phyloP scores from a whole-genome alignment of 2,329 filamentous ascomycete species.

The Talaromyces funiculosus region DNA sequence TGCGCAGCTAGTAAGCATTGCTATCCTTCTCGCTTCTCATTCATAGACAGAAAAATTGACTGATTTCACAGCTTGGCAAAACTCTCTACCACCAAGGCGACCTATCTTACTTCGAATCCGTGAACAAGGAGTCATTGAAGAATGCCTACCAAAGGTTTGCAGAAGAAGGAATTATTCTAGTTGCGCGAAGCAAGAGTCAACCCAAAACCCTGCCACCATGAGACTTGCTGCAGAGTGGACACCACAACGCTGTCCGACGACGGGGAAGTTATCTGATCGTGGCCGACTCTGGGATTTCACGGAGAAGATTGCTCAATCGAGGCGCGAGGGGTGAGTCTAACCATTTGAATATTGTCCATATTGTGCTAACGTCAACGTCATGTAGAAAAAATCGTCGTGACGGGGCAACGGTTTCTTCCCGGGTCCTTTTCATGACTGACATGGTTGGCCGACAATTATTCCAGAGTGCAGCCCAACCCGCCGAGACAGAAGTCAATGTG shows the following conservation, averaged over 20 bases:
- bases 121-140: constrained; percentile 95
- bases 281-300: constrained; percentile 89
- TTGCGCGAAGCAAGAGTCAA: constrained; percentile 60
- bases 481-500: constrained; percentile 24
- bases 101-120: constrained; percentile 92
- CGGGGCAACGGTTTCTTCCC: constrained; percentile 75
- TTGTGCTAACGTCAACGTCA: not conserved
- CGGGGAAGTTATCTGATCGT: constrained; percentile 58
- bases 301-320: constrained; percentile 73
- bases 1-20: constrained; percentile 72
- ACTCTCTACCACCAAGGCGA: constrained; percentile 97
- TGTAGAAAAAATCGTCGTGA: constrained; percentile 80
- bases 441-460: constrained; percentile 66
- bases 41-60: no score
- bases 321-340: constrained; percentile 64
- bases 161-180: constrained; percentile 80
- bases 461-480: constrained; percentile 25
- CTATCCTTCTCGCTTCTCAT: no score
- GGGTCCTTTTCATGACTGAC: constrained; percentile 74
- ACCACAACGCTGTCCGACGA: constrained; percentile 58
- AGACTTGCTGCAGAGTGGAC: constrained; percentile 70
- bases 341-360: not conserved
- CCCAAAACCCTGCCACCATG: constrained; percentile 41
- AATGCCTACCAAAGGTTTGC: constrained; percentile 86
- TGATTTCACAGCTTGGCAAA: constrained; percentile 66